Base-by-base conservation (phyloP, 352 stramenopile genomes). In the Aphanomyces cochlioides region DNA sequence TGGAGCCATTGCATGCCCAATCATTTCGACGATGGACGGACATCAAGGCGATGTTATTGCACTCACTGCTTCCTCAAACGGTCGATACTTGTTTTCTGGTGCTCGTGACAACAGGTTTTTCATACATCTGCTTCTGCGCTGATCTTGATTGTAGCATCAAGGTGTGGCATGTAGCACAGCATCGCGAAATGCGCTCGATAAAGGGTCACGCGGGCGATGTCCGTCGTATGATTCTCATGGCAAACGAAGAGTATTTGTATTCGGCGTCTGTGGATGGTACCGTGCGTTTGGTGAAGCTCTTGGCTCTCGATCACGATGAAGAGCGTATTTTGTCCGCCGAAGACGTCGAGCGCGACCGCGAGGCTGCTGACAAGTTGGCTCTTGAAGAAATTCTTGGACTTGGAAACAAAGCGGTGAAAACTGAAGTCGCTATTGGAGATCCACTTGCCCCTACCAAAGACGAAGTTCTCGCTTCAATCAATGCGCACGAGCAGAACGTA, bases 241-340 rank as follows among this genome's bases (percentile, higher is more conserved):
- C 39, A 7, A 36, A 73, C 67, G 67, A 73, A 10, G 34, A 68
- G 67, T 57, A 73, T 37, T 68, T 73, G 67, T 73, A 69, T 57
- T 60, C 67, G 39, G 56, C 56, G 37, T 69, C 56, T 17, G 67
- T 57, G n/a, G 67, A 73, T 47, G 67, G 56, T 28, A 69, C 67
- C 10, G 41, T 73, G 5, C 56, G 60, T 7, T 40, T 73, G 19
- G 15, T 48, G 5, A 73, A 73, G 45, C 54, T 69, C 15, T 28
- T 73, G 17, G 17, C 57, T 6, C 7, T 69, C 5, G 67, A 56
- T 8, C 7, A 21, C 4, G 67, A 67, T 45, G 56, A 67, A 39
- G 56, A 69, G 6, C 12, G 15, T 2, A 21, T 68, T 3, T 21
- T 73, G 4, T 73, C 67, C 6, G 60, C 56, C 1, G 67, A 73